A percentile compares a stretch with the other conserved stretches of the same genome.
phyloP scores from a whole-genome alignment of 2,329 filamentous ascomycete genomes.

The Raffaelea ambrosiae region DNA sequence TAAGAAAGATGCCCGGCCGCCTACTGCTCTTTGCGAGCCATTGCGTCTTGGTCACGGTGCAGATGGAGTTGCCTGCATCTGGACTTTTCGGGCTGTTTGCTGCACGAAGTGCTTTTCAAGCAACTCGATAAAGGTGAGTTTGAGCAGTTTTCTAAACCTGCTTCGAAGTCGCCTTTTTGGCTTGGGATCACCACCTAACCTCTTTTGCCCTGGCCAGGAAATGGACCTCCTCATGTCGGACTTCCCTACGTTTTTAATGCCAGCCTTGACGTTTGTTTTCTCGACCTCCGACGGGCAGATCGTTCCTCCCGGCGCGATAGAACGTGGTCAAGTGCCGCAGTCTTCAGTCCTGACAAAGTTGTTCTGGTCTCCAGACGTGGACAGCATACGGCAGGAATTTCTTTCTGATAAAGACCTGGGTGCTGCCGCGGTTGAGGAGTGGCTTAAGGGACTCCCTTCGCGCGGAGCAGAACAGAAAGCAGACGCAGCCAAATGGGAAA shows the following conservation, averaged over 20 bases:
- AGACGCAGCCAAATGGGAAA: constrained; percentile 64
- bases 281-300: constrained; percentile 53
- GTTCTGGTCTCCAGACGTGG: constrained; percentile 55
- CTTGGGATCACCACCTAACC: too few species aligned
- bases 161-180: too few species aligned
- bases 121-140: constrained; percentile 55
- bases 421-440: constrained; percentile 62
- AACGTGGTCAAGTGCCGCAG: constrained; percentile 37
- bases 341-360: constrained; percentile 52
- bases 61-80: constrained; percentile 54
- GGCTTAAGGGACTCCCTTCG: constrained; percentile 64
- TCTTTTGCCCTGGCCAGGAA: constrained; percentile 45
- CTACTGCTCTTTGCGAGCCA: constrained; percentile 19
- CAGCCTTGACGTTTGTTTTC: constrained; percentile 62
- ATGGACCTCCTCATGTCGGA: constrained; percentile 55
- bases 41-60: constrained; percentile 55
- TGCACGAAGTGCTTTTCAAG: constrained; percentile 59
- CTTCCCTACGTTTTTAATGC: constrained; percentile 51
- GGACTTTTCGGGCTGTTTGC: constrained; percentile 59
- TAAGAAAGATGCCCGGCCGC: constrained; percentile 21
- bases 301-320: constrained; percentile 46
- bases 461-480: constrained; percentile 52
- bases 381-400: constrained; percentile 54
- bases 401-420: constrained; percentile 57
- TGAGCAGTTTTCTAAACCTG: neutral